Base-by-base conservation (phyloP, 495 filamentous ascomycete genomes). In the Lineolata rhizophorae region DNA sequence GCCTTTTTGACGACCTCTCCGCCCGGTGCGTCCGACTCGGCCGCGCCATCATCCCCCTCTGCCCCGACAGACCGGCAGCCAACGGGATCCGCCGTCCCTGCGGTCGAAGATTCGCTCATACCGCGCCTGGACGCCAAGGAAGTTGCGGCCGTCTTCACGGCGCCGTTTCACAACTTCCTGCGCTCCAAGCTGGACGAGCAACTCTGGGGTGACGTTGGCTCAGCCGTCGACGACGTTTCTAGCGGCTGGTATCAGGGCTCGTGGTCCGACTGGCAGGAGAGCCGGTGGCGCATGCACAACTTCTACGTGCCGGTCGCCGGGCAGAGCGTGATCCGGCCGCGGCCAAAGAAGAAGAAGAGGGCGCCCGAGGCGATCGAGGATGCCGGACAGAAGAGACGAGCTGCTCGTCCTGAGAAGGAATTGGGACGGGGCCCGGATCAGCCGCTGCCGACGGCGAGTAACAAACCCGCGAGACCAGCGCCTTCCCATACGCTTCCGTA, bases 61-160 rank as follows among this genome's bases (percentile, higher is more conserved):
- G 5, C n/a, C 20, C 6, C 39, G 16, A 18, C 27, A 43, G 31
- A 12, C 32, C 35, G 3, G 28, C 24, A 25, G 22, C 16, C 16
- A 28, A 38, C 5, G 8, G 6, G 6, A 8, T 37, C 35, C 13
- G 46, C 52, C 12, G 42, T 53, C 25, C 57, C 60, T 0, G 52
- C 65, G 20, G 72, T 65, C 1, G 78, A 85, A 40, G 65, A 72
- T 13, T 61, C 56, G 29, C 61, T 91, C 45, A 76, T 90, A 27
- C 81, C 81, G 0, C 60, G 63, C 17, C 58, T 92, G 3, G 76
- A 92, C 52, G 69, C 81, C 4, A 70, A 72, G 33, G 83, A 93
- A 53, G 83, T 93, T 1, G 80, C 78, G 2, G 77, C 76, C n/a
- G 80, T 91, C 15, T 93, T 92, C 51, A 76, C 77, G 6, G 80